Conservation (phyloP, 805 yeast genomes). For the Saccharomycopsis babjevae region DNA sequence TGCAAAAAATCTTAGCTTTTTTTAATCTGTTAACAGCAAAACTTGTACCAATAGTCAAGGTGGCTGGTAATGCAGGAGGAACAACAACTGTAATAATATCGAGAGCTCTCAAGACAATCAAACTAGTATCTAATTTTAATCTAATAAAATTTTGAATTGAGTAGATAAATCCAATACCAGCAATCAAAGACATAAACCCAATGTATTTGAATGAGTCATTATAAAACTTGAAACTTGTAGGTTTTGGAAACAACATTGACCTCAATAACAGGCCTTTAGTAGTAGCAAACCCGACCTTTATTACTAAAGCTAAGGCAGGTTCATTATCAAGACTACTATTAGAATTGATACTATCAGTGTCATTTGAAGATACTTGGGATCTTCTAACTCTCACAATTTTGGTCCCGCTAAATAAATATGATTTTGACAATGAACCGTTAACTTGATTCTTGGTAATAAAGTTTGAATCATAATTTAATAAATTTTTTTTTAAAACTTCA, state of each 20-base stretch:
- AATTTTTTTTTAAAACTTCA: constrained; percentile 47
- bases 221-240: constrained; percentile 86
- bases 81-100: constrained; percentile 95
- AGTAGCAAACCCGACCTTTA: constrained; percentile 87
- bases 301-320: constrained; percentile 79
- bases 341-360: neutral
- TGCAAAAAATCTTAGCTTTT: constrained; percentile 65
- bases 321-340: constrained; percentile 34
- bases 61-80: constrained; percentile 98
- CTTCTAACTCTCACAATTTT: constrained; percentile 74
- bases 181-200: constrained; percentile 86
- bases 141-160: constrained; percentile 76
- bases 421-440: constrained; percentile 56
- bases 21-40: constrained; percentile 77
- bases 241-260: constrained; percentile 95
- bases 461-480: constrained; percentile 38
- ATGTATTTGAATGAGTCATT: constrained; percentile 92
- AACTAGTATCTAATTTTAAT: constrained; percentile 55
- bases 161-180: constrained; percentile 70
- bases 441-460: constrained; percentile 35
- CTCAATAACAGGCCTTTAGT: constrained; percentile 91
- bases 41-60: constrained; percentile 91
- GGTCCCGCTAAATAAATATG: constrained; percentile 82
- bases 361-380: constrained; percentile 30
- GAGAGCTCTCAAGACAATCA: constrained; percentile 79